A percentile compares a stretch with the other conserved stretches of the same genome.
phyloP scores from a whole-genome alignment of 2,329 filamentous ascomycete species.

The Cercospora berteroae region DNA sequence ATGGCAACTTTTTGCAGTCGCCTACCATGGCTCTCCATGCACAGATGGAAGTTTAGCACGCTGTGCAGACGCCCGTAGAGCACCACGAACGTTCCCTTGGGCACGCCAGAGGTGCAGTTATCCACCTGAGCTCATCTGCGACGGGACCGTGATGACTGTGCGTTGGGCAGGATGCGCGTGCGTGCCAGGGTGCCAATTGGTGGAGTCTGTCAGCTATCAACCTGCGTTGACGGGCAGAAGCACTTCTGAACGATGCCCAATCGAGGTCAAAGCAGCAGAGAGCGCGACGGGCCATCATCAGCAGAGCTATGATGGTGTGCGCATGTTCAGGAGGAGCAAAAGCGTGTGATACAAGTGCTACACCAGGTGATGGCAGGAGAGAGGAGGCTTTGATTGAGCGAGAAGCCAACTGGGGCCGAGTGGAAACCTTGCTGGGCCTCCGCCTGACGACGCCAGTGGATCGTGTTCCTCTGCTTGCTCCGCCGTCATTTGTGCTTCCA shows the following conservation, averaged over 20 bases:
- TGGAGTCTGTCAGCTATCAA: neutral
- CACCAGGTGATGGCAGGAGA: slow-evolving; percentile 3
- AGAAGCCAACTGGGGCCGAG: slow-evolving; percentile 3
- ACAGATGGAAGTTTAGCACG: neutral
- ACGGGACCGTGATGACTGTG: neutral
- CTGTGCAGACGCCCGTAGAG: neutral
- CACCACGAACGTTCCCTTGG: neutral
- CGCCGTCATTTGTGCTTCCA: neutral
- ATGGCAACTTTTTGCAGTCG: neutral
- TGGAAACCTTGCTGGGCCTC: neutral
- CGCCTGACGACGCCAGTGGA: neutral
- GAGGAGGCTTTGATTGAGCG: slow-evolving; percentile 4
- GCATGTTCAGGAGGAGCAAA: neutral
- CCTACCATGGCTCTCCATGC: neutral
- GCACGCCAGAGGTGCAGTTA: neutral
- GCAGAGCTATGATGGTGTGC: neutral
- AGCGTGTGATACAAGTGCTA: slow-evolving; percentile 6
- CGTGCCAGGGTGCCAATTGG: slow-evolving; percentile 7
- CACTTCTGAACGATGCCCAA: neutral
- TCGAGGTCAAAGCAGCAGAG: neutral
- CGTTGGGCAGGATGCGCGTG: slow-evolving; percentile 4
- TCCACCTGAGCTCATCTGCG: neutral
- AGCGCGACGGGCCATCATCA: neutral
- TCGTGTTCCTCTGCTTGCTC: neutral
- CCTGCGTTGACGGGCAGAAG: neutral